Evolutionary conservation across 2,329 filamentous ascomycete genomes (phyloP).

Genomic region (Colletotrichum viniferum): DNA sequence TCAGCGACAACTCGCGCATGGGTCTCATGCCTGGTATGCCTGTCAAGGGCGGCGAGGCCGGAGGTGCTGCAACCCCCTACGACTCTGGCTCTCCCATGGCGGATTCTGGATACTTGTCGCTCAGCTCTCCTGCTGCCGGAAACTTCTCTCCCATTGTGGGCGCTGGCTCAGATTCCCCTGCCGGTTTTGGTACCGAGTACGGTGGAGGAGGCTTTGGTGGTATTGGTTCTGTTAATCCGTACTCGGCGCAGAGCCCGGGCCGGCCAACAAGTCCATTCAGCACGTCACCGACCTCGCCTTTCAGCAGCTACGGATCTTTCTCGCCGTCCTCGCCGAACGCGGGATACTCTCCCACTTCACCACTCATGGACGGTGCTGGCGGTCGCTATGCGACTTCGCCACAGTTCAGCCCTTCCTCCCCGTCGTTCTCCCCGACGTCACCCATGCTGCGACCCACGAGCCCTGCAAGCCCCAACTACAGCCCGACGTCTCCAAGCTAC

Average conservation of each 20-base stretch:
- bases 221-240: conserved; percentile 65
- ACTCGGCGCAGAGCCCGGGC: conserved; percentile 65
- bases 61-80: conserved; percentile 92
- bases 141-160: conserved; percentile 81
- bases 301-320: conserved; percentile 66
- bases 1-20: conserved; percentile 88
- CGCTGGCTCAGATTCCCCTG: conserved; percentile 72
- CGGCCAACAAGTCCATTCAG: conserved; percentile 76
- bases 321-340: conserved; percentile 78
- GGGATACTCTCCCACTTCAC: conserved; percentile 80
- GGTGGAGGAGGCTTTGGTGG: conserved; percentile 52
- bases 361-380: conserved; percentile 58
- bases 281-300: conserved; percentile 69
- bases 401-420: conserved; percentile 67
- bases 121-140: conserved; percentile 63
- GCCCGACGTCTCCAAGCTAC: conserved; percentile 69
- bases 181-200: conserved; percentile 69
- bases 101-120: conserved; percentile 69
- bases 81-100: conserved; percentile 83
- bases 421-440: conserved; percentile 67
- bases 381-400: conserved; percentile 62
- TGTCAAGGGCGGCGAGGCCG: conserved; percentile 74
- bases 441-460: conserved; percentile 61
- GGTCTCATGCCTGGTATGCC: conserved; percentile 81
- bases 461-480: conserved; percentile 65